Evolutionary conservation across 2,329 filamentous ascomycete species (phyloP).

Genomic region (Allantophomopsis cytisporea): DNA sequence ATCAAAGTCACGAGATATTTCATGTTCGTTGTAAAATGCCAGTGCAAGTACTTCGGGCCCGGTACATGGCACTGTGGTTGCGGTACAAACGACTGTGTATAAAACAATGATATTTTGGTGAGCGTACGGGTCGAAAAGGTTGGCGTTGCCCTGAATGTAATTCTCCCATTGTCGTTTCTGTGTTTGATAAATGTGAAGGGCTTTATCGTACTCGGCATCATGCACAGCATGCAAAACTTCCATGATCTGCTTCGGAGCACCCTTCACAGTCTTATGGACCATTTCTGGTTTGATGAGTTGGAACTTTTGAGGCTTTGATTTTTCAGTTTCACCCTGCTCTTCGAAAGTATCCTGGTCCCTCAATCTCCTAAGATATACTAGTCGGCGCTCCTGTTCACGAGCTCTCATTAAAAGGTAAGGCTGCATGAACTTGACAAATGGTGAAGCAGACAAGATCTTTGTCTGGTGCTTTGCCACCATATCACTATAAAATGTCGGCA

Average conservation of each 20-base stretch:
- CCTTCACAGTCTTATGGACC: slow-evolving; percentile 73
- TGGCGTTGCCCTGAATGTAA: slow-evolving; percentile 75
- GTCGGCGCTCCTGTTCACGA: slow-evolving; percentile 74
- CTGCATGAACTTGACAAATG: slow-evolving; percentile 89
- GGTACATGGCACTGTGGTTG: slow-evolving; percentile 83
- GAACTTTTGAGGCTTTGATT: slow-evolving; percentile 57
- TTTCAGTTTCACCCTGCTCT: slow-evolving; percentile 42
- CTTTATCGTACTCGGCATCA: slow-evolving; percentile 93
- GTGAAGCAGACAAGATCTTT: slow-evolving; percentile 86
- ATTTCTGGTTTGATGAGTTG: slow-evolving; percentile 90
- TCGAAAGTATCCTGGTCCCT: slow-evolving; percentile 60
- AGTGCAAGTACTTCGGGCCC: slow-evolving; percentile 85
- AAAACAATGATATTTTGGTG: slow-evolving; percentile 95
- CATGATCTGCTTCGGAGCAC: slow-evolving; percentile 74
- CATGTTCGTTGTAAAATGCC: slow-evolving; percentile 86
- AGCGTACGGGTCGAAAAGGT: slow-evolving; percentile 86
- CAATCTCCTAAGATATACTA: slow-evolving; percentile 70
- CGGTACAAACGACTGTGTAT: slow-evolving; percentile 86
- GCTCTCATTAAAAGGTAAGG: slow-evolving; percentile 88
- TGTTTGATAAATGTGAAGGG: slow-evolving; percentile 82
- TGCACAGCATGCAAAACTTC: slow-evolving; percentile 92
- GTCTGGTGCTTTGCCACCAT: slow-evolving; percentile 90
- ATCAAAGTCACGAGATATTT: slow-evolving; percentile 51
- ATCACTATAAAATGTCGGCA: slow-evolving; percentile 88
- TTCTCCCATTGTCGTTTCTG: slow-evolving; percentile 95